These are phyloP conservation scores for Pyricularia grisea DNA, from an alignment of 2,329 filamentous ascomycete species.

Conservation along the genomic window DNA sequence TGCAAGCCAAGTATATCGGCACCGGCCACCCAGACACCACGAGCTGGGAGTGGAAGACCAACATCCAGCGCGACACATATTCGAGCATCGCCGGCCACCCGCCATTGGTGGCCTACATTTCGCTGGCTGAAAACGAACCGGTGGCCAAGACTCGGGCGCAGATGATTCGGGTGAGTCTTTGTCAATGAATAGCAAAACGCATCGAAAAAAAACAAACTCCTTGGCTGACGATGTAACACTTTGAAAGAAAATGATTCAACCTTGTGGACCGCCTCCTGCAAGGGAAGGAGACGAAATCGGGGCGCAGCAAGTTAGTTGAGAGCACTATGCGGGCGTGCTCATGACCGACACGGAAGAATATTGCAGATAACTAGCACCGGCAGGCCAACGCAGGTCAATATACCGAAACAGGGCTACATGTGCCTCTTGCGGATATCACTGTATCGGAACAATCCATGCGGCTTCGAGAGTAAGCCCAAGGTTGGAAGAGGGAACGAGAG, in stretches of 20 bases:
- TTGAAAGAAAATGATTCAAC: slow-evolving; percentile 57
- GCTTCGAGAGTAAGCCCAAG: background rate
- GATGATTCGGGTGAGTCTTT: slow-evolving; percentile 58
- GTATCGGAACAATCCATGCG: background rate
- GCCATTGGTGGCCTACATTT: slow-evolving; percentile 78
- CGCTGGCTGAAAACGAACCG: slow-evolving; percentile 79
- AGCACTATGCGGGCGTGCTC: background rate
- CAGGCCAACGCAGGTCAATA: background rate
- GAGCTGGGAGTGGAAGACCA: slow-evolving; percentile 94
- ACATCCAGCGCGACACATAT: slow-evolving; percentile 90
- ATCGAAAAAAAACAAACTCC: no score
- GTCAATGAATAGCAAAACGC: no score
- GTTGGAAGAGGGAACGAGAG: background rate
- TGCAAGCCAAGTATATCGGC: slow-evolving; percentile 91
- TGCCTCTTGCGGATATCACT: background rate
- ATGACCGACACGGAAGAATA: background rate
- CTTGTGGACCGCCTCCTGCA: slow-evolving; percentile 46
- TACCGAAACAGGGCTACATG: background rate
- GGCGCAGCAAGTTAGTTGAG: background rate
- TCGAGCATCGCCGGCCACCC: slow-evolving; percentile 85
- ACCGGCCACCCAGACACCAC: slow-evolving; percentile 96
- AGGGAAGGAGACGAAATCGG: slow-evolving; percentile 36
- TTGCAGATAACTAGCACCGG: background rate
- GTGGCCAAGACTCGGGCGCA: slow-evolving; percentile 69
- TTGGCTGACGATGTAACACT: background rate